Evolutionary conservation across 345 rosid species (phyloP).

Genomic region (Dipteronia sinensis): DNA sequence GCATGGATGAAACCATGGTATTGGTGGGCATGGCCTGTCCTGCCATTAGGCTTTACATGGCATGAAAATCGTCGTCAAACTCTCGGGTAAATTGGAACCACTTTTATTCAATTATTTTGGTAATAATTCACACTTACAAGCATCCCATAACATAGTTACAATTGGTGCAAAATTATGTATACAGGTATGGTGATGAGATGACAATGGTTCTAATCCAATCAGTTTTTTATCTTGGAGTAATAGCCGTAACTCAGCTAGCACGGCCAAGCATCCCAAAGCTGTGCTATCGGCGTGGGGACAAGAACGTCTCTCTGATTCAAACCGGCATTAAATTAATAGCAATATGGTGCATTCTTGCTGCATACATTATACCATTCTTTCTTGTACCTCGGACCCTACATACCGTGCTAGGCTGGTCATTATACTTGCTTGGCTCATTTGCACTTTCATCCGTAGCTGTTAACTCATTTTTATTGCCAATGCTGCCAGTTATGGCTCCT

Average conservation of each 20-base stretch:
- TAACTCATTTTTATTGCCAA: conserved; percentile 70
- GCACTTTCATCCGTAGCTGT: conserved; percentile 63
- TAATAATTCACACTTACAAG: background rate
- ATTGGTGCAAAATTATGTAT: background rate
- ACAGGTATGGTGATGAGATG: conserved; percentile 75
- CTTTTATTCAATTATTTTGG: background rate
- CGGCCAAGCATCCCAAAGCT: conserved; percentile 75
- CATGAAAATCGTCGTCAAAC: conserved; percentile 72
- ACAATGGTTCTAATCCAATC: conserved; percentile 67
- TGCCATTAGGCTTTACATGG: conserved; percentile 84
- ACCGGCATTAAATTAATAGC: conserved; percentile 56
- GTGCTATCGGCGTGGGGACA: conserved; percentile 70
- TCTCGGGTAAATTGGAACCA: conserved; percentile 51
- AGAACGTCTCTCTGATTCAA: conserved; percentile 55
- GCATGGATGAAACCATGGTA: conserved; percentile 98
- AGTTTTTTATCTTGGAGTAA: conserved; percentile 60
- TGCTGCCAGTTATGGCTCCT: conserved; percentile 53
- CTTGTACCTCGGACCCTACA: conserved; percentile 80
- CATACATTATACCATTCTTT: conserved; percentile 78
- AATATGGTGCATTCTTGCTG: conserved; percentile 69
- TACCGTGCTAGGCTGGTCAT: conserved; percentile 77
- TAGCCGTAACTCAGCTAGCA: conserved; percentile 62
- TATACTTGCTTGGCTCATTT: conserved; percentile 73
- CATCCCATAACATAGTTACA: background rate
- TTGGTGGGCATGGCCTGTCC: conserved; percentile 99